Base-by-base conservation (phyloP, 163 green algal genomes). In the Scenedesmus sp. region DNA sequence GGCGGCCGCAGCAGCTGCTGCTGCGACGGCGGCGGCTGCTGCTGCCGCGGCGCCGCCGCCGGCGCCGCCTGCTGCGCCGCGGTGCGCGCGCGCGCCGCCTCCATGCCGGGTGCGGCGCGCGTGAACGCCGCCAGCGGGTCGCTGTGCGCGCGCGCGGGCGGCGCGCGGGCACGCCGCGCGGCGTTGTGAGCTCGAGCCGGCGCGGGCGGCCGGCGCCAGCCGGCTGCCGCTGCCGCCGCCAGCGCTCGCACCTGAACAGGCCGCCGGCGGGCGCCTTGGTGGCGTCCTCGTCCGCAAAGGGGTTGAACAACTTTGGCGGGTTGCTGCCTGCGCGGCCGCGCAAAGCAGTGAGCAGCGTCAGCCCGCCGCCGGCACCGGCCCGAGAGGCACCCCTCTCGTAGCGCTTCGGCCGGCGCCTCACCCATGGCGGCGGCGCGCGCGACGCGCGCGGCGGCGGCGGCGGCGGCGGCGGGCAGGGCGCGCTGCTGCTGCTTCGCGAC, bases 281-380 rank as follows among this genome's bases (percentile, higher is more conserved):
- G 0, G 3, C 57, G 0, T 72, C 70, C 28, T 87, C 82, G 18
- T 83, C 82, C 22, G 65, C 56, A 57, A 87, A 87, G 4, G 82
- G 82, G 44, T 85, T 85, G 51, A 79, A 83, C 57, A 80, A 53
- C 76, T 70, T 78, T n/a, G n/a, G n/a, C n/a, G n/a, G n/a, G 45
- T 64, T 54, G 47, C 70, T 70, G 36, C 44, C 66, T 67, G 36
- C 24, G 26, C 11, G 5, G 24, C 13, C n/a, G n/a, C n/a, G n/a
- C n/a, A n/a, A n/a, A n/a, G n/a, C n/a, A n/a, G n/a, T n/a, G n/a
- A n/a, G n/a, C n/a, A n/a, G n/a, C n/a, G n/a, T n/a, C n/a, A n/a
- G n/a, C n/a, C n/a, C n/a, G n/a, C n/a, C n/a, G n/a, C n/a, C n/a
- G n/a, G n/a, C n/a, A n/a, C n/a, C n/a, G n/a, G n/a, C n/a, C n/a